These are phyloP conservation scores for Geotrichum aggregatum DNA, from an alignment of 1,139 yeast genomes.

Conservation along the genomic window DNA sequence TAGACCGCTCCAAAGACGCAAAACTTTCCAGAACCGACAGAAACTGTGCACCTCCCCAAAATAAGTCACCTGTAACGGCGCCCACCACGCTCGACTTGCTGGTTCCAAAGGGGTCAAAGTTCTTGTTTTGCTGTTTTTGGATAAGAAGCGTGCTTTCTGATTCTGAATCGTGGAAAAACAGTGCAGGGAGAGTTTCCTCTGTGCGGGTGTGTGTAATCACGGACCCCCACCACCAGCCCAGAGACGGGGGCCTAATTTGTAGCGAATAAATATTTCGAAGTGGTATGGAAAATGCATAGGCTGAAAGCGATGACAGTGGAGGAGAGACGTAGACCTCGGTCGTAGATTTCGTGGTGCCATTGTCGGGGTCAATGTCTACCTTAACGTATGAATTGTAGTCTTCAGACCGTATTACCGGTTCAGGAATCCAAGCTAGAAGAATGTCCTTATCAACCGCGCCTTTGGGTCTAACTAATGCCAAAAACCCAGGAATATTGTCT, in stretches of 20 bases:
- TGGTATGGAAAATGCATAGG: constrained; percentile 63
- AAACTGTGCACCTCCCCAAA: constrained; percentile 92
- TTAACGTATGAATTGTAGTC: constrained; percentile 50
- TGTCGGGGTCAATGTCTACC: constrained; percentile 48
- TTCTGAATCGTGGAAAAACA: constrained; percentile 90
- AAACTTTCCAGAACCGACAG: constrained; percentile 50
- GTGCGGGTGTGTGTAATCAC: constrained; percentile 61
- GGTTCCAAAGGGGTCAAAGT: constrained; percentile 71
- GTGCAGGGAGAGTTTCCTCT: constrained; percentile 72
- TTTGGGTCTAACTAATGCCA: constrained; percentile 55
- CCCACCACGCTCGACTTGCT: constrained; percentile 24
- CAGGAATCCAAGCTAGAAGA: constrained; percentile 74
- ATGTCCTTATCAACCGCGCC: constrained; percentile 56
- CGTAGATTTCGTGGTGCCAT: constrained; percentile 18
- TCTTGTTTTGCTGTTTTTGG: constrained; percentile 54
- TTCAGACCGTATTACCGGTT: constrained; percentile 46
- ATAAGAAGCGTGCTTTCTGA: constrained; percentile 58
- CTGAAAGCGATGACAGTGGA: constrained; percentile 52
- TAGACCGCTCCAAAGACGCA: constrained; percentile 62
- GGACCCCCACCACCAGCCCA: constrained; percentile 92
- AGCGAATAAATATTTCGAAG: constrained; percentile 65
- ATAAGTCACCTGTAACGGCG: constrained; percentile 47
- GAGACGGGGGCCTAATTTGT: constrained; percentile 76
- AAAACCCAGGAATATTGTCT: constrained; percentile 76
- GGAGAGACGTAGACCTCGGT: constrained; percentile 44